A percentile compares a stretch with the other conserved stretches of the same genome.
Conservation (phyloP, 352 stramenopile species). For the Globisporangium spinosum region DNA sequence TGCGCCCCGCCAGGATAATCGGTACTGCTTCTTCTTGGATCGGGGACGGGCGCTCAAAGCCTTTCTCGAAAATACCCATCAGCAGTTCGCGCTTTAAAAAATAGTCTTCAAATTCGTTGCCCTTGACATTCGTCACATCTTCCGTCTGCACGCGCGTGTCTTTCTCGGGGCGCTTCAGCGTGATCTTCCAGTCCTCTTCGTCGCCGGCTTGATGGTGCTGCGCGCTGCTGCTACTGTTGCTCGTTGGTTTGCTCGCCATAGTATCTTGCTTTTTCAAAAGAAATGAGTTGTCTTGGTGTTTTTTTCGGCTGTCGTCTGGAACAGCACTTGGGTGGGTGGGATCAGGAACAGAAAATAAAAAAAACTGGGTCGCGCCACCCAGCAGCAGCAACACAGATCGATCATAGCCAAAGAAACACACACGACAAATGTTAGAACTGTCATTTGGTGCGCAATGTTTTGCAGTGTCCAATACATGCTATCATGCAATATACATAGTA, state of each 20-base stretch:
- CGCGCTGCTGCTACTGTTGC: constrained; percentile 25
- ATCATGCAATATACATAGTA: background rate
- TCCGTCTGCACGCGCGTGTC: constrained; percentile 90
- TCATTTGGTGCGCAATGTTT: background rate
- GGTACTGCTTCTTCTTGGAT: constrained; percentile 99
- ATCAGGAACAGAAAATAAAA: constrained; percentile 13
- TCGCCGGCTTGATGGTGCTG: constrained; percentile 23
- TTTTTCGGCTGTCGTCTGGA: constrained; percentile 3
- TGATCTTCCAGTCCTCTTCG: constrained; percentile 71
- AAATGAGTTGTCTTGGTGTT: constrained; percentile 5
- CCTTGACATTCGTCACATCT: constrained; percentile 99
- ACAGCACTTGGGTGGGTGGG: constrained; percentile 1
- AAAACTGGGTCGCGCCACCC: constrained; percentile 6
- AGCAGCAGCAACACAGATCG: background rate
- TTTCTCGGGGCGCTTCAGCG: constrained; percentile 75
- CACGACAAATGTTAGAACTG: background rate
- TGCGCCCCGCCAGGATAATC: constrained; percentile 97
- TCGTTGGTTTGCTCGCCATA: constrained; percentile 20
- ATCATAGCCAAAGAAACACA: background rate
- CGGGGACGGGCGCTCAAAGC: constrained; percentile 97
- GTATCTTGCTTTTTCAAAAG: constrained; percentile 10
- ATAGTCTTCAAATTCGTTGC: constrained; percentile 99
- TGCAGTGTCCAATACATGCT: background rate
- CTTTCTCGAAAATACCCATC: constrained; percentile 99
- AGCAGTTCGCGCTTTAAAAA: constrained; percentile 98